Evolutionary conservation across 495 filamentous ascomycete genomes (phyloP).

Genomic region (Podospora appendiculata): DNA sequence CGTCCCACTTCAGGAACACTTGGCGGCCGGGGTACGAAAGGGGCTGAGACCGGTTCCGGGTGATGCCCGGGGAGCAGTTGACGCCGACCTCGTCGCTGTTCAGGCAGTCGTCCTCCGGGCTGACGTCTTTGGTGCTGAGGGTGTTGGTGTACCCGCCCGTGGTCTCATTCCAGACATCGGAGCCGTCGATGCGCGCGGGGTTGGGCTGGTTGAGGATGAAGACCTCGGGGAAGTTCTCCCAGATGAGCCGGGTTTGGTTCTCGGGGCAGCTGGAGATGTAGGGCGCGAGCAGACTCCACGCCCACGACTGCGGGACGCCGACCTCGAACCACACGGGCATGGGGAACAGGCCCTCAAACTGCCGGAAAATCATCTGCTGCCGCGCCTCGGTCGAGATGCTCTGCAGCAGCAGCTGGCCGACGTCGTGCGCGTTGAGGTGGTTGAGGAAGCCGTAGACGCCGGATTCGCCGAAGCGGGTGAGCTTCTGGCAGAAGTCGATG

Average conservation of each 20-base stretch:
- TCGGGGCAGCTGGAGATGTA: slow-evolving; percentile 74
- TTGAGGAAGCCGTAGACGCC: slow-evolving; percentile 80
- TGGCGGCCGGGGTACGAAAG: slow-evolving; percentile 70
- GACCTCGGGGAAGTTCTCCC: slow-evolving; percentile 84
- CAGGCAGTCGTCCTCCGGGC: slow-evolving; percentile 39
- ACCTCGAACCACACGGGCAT: slow-evolving; percentile 83
- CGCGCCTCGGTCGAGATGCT: slow-evolving; percentile 78
- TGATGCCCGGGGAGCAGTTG: slow-evolving; percentile 55
- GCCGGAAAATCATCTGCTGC: slow-evolving; percentile 84
- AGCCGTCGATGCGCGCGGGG: slow-evolving; percentile 50
- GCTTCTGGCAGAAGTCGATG: slow-evolving; percentile 78
- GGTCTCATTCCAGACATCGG: slow-evolving; percentile 48
- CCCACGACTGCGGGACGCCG: slow-evolving; percentile 78
- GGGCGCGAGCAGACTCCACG: slow-evolving; percentile 77
- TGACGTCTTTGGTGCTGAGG: slow-evolving; percentile 26
- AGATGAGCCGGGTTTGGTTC: slow-evolving; percentile 67
- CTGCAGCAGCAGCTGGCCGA: slow-evolving; percentile 63
- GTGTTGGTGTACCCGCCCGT: slow-evolving; percentile 41
- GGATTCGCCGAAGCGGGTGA: slow-evolving; percentile 75
- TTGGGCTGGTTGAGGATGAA: slow-evolving; percentile 73
- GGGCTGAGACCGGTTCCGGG: slow-evolving; percentile 56
- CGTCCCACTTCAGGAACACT: slow-evolving; percentile 67
- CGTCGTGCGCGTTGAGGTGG: slow-evolving; percentile 72
- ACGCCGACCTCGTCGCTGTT: slow-evolving; percentile 41
- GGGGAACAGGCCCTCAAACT: slow-evolving; percentile 75